Conservation (phyloP, 805 yeast genomes). For the Yamadazyma philogaea region DNA sequence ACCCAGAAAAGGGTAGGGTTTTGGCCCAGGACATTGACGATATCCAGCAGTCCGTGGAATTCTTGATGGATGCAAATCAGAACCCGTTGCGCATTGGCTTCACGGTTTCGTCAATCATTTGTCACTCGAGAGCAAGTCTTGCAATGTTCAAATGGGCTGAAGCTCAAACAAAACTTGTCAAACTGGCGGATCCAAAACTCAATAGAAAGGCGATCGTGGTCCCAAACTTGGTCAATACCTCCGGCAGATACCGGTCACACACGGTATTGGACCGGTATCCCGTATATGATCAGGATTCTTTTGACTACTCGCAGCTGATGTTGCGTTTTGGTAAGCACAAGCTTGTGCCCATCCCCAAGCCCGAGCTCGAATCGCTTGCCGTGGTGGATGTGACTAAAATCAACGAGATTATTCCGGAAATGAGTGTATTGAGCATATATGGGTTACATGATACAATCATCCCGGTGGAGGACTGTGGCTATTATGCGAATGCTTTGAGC, state of each 20-base stretch:
- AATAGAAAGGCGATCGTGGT: constrained; percentile 40
- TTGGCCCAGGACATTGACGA: constrained; percentile 68
- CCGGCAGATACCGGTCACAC: constrained; percentile 62
- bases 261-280: constrained; percentile 44
- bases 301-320: constrained; percentile 16
- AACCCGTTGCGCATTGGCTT: constrained; percentile 42
- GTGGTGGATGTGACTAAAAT: constrained; percentile 44
- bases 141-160: constrained; percentile 74
- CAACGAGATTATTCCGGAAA: constrained; percentile 39
- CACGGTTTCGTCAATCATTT: constrained; percentile 56
- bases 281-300: constrained; percentile 17
- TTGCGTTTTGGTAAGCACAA: constrained; percentile 51
- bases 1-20: constrained; percentile 48
- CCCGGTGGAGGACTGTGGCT: constrained; percentile 59
- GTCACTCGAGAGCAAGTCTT: constrained; percentile 79
- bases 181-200: constrained; percentile 17
- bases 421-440: constrained; percentile 63
- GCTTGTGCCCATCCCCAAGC: constrained; percentile 40
- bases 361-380: constrained; percentile 53
- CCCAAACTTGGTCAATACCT: constrained; percentile 67
- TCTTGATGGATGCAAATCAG: constrained; percentile 22
- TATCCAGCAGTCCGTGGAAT: constrained; percentile 42
- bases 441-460: constrained; percentile 68
- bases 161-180: constrained; percentile 36
- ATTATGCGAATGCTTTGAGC: constrained; percentile 55